These are phyloP conservation scores for Tylopilus felleus DNA, from an alignment of 768 basidiomycete species.

Conservation along the genomic window DNA sequence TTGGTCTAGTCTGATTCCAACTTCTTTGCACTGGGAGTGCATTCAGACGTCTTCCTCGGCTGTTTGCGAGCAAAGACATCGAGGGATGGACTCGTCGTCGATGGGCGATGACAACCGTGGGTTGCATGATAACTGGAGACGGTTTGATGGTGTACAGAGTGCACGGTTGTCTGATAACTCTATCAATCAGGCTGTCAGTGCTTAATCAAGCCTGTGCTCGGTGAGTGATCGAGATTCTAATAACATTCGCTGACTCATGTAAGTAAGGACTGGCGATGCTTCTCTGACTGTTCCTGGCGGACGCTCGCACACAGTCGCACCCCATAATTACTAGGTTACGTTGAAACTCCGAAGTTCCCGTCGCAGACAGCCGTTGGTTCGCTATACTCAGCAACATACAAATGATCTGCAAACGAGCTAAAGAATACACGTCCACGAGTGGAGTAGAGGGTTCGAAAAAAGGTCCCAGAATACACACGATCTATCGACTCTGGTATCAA, in stretches of 20 bases:
- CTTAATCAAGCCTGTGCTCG: constrained; percentile 6
- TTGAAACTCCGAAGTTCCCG: constrained; percentile 14
- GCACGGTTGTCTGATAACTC: not conserved
- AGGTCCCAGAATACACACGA: constrained; percentile 20
- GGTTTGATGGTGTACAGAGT: not conserved
- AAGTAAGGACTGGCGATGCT: not conserved
- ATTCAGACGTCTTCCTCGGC: not conserved
- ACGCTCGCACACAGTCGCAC: not conserved
- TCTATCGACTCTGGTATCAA: constrained; percentile 25
- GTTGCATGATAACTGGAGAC: not conserved
- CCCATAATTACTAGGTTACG: constrained; percentile 22
- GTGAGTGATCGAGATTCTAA: constrained; percentile 18
- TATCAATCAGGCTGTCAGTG: constrained; percentile 4
- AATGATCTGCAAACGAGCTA: constrained; percentile 16
- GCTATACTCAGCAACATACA: constrained; percentile 10
- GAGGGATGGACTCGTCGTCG: not conserved
- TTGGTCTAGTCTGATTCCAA: not conserved
- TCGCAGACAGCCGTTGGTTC: constrained; percentile 6
- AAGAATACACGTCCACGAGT: constrained; percentile 25
- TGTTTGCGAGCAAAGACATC: not conserved
- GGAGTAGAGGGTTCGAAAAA: constrained; percentile 12
- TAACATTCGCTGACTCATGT: constrained; percentile 11
- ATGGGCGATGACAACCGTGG: constrained; percentile 9
- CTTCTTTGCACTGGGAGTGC: not conserved
- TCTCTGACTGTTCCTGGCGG: constrained; percentile 6